These are phyloP conservation scores for Cryptococcus sp. DNA, from an alignment of 1,284 basidiomycete genomes.

Conservation along the genomic window DNA sequence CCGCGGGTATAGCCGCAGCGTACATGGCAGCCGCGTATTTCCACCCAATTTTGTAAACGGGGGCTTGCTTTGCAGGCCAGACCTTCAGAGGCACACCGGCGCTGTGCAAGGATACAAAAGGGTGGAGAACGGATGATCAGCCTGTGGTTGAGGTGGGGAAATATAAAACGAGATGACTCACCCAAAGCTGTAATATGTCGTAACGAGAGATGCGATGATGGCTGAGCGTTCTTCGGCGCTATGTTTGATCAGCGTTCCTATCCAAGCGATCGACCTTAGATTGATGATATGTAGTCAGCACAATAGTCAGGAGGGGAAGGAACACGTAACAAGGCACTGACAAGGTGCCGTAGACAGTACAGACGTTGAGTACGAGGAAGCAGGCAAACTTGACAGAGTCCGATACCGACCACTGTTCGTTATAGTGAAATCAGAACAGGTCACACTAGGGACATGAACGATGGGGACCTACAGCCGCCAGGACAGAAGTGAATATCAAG, in stretches of 20 bases:
- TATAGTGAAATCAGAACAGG: not conserved
- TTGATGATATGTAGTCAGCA: not conserved
- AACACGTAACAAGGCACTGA: not conserved
- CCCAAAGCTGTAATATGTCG: slow-evolving; percentile 10
- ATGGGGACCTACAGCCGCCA: slow-evolving; percentile 7
- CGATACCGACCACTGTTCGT: slow-evolving; percentile 14
- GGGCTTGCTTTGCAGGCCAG: slow-evolving; percentile 14
- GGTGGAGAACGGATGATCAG: no score
- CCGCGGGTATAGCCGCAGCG: not conserved
- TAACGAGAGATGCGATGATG: slow-evolving; percentile 12
- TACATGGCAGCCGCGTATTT: slow-evolving; percentile 11
- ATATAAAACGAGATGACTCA: not conserved
- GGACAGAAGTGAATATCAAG: slow-evolving; percentile 9
- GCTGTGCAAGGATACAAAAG: not conserved
- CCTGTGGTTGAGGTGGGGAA: not conserved
- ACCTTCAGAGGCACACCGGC: slow-evolving; percentile 17
- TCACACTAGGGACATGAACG: not conserved
- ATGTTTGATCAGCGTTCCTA: slow-evolving; percentile 9
- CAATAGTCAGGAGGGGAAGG: not conserved
- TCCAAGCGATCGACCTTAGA: slow-evolving; percentile 12
- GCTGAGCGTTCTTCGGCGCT: slow-evolving; percentile 17
- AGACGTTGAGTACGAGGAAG: slow-evolving; percentile 14
- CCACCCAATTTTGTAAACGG: slow-evolving; percentile 16
- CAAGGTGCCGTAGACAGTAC: slow-evolving; percentile 7
- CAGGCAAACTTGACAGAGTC: slow-evolving; percentile 13